Evolutionary conservation across 1,284 basidiomycete species (phyloP).

Genomic region (Malassezia arunalokei): DNA sequence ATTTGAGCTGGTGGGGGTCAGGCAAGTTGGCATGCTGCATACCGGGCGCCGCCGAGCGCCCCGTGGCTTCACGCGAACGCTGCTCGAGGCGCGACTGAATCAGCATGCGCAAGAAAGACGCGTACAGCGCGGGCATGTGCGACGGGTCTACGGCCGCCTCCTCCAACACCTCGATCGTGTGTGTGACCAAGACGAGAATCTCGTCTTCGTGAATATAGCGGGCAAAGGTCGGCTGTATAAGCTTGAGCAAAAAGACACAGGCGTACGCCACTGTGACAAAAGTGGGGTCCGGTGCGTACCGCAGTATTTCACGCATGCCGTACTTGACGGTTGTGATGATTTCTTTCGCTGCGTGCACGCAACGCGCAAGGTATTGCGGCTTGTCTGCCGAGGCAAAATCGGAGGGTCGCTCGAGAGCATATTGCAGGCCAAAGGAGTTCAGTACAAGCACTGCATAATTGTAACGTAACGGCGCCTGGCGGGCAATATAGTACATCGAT

Average conservation of each 20-base stretch:
- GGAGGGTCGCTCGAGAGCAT: conserved; percentile 59
- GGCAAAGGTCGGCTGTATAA: conserved; percentile 68
- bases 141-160: conserved; percentile 36
- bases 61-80: not conserved
- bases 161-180: conserved; percentile 57
- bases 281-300: conserved; percentile 77
- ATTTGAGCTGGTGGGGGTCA: not conserved
- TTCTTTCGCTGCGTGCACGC: conserved; percentile 36
- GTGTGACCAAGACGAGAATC: conserved; percentile 61
- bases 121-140: conserved; percentile 39
- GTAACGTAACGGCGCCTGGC: conserved; percentile 34
- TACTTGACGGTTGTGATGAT: conserved; percentile 28
- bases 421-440: conserved; percentile 88
- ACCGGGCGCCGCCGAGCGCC: not conserved
- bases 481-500: conserved; percentile 30
- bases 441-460: conserved; percentile 49
- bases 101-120: conserved; percentile 32
- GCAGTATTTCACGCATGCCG: conserved; percentile 51
- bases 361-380: conserved; percentile 43
- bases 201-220: conserved; percentile 56
- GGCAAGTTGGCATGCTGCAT: not conserved
- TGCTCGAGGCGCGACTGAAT: conserved; percentile 33
- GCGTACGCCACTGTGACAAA: conserved; percentile 84
- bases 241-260: conserved; percentile 54
- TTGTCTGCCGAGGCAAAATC: conserved; percentile 32